Base-by-base conservation (phyloP, 192 early-diverging fungal genomes). In the Powellomyces hirtus region DNA sequence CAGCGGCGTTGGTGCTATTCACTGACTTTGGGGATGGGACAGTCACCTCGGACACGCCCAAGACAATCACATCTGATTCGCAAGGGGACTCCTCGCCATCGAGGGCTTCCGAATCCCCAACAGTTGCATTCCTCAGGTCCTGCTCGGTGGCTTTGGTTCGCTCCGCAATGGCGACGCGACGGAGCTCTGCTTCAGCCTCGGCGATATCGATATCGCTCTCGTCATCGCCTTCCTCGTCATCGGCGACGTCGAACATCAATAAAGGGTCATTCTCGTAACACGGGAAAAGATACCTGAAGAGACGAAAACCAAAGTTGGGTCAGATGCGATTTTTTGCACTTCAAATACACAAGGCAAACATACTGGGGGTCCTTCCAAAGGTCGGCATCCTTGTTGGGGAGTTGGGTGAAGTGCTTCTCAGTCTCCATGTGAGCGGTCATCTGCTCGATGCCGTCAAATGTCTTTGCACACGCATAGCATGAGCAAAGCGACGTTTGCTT, bases 191-290 rank as follows among this genome's bases (percentile, higher is more conserved):
- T 45, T 68, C 29, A 5, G 27, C 66, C 13, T 40, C 38, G 20
- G 59, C 59, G 26, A 29, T 29, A 20, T 60, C 36, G 1, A 4
- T 4, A 18, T 33, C 34, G 16, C 29, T 33, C 4, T 49, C 62
- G 13, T 63, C 45, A 31, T 49, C 45, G 35, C 59, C 57, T 2
- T 81, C 74, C 11, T 84, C 86, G 22, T 87, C 85, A n/a, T 85
- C 85, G 33, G 80, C 84, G 31, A 76, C 84, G 61, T 93, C 89
- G 57, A 84, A 87, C 72, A 88, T 90, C 65, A 97, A 68, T 26
- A 97, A 73, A 11, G 93, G 95, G 68, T 97, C 95, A 66, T 86
- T 88, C 34, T 93, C 91, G 61, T 91, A 81, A n/a, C 80, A 87
- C 0, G 95, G 95, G 49, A 91, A 77, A 62, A 95, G 70, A 66